Evolutionary conservation across 257 asterid genomes (phyloP).

Genomic region (Nemophila menziesii): DNA sequence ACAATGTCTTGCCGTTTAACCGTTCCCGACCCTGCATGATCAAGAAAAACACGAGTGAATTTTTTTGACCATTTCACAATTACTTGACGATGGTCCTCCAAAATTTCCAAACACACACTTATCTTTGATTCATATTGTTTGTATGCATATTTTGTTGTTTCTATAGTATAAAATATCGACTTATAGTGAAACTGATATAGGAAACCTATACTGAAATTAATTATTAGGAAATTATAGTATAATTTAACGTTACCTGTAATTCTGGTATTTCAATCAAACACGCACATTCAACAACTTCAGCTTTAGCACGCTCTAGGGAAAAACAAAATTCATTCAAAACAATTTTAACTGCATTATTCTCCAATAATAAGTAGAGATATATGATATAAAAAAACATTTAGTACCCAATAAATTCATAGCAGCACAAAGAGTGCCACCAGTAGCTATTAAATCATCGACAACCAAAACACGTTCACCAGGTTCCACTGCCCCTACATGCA

Average conservation of each 20-base stretch:
- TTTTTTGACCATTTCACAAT: too few relatives aligned
- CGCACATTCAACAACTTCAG: conserved; percentile 73
- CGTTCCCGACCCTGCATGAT: conserved; percentile 46
- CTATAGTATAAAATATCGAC: too few relatives aligned
- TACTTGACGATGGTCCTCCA: too few relatives aligned
- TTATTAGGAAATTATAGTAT: neutral
- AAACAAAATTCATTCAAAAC: conserved; percentile 1
- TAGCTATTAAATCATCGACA: conserved; percentile 78
- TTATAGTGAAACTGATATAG: too few relatives aligned
- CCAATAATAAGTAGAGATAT: neutral
- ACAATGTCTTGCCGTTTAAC: conserved; percentile 60
- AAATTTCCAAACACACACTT: too few relatives aligned
- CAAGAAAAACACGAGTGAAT: too few relatives aligned
- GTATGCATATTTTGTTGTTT: too few relatives aligned
- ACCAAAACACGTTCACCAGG: conserved; percentile 62
- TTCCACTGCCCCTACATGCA: conserved; percentile 71
- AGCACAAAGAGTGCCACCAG: conserved; percentile 84
- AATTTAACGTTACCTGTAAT: conserved; percentile 29
- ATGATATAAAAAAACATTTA: conserved; percentile 1
- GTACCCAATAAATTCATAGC: conserved; percentile 72
- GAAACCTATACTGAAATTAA: too few relatives aligned
- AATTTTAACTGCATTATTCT: neutral
- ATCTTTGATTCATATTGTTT: too few relatives aligned
- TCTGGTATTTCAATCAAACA: conserved; percentile 73
- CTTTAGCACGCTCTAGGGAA: conserved; percentile 55